Conservation (phyloP, 148 eudicot genomes). For the Nyssa sinensis region DNA sequence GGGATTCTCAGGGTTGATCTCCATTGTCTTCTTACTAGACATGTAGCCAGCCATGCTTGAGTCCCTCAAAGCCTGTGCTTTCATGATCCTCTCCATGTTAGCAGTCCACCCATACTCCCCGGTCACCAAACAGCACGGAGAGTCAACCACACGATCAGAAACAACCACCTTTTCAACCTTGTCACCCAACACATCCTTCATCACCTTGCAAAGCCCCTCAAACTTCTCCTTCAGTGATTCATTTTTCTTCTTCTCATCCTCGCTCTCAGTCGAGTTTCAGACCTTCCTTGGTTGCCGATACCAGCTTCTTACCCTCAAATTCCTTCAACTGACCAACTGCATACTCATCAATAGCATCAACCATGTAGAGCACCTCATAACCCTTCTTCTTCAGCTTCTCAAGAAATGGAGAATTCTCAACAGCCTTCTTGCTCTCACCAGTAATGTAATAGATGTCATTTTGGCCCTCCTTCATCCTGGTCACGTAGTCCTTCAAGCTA, state of each 20-base stretch:
- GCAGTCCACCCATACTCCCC: slow-evolving; percentile 91
- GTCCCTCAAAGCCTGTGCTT: slow-evolving; percentile 77
- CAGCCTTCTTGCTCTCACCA: slow-evolving; percentile 90
- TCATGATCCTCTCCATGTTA: slow-evolving; percentile 88
- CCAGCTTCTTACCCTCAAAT: slow-evolving; percentile 78
- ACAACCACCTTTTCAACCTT: slow-evolving; percentile 74
- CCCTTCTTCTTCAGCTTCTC: slow-evolving; percentile 85
- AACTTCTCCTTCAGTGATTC: slow-evolving; percentile 65
- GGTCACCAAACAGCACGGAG: slow-evolving; percentile 83
- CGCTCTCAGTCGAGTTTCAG: slow-evolving; percentile 68
- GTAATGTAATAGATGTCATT: slow-evolving; percentile 77
- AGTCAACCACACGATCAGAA: slow-evolving; percentile 80
- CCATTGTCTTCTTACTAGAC: slow-evolving; percentile 92
- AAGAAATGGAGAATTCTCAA: slow-evolving; percentile 87
- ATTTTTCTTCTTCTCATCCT: slow-evolving; percentile 67
- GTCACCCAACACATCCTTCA: slow-evolving; percentile 79
- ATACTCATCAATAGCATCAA: slow-evolving; percentile 86
- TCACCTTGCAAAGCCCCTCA: slow-evolving; percentile 83
- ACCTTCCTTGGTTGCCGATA: slow-evolving; percentile 86
- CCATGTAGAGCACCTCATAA: slow-evolving; percentile 75
- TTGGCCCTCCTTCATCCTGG: slow-evolving; percentile 87
- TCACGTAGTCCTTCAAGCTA: slow-evolving; percentile 80
- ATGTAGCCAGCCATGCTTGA: slow-evolving; percentile 88
- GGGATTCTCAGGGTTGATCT: slow-evolving; percentile 80
- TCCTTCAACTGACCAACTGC: slow-evolving; percentile 84